These are phyloP conservation scores for Mollisia scopiformis DNA, from an alignment of 2,329 filamentous ascomycete species.

Conservation along the genomic window DNA sequence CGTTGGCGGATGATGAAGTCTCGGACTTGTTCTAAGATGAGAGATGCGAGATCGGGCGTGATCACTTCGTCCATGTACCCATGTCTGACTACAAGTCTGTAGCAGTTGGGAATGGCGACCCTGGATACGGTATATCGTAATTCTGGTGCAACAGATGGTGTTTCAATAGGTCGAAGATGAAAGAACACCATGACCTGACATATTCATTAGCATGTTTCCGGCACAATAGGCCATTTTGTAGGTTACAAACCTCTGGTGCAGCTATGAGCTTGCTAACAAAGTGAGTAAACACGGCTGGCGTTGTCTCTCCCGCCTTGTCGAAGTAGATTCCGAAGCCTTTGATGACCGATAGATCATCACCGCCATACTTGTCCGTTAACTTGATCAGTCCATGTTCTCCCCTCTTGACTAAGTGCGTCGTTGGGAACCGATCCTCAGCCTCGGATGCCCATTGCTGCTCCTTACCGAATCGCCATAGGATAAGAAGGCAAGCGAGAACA, in stretches of 20 bases:
- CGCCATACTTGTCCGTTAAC: constrained; percentile 44
- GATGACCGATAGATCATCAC: constrained; percentile 46
- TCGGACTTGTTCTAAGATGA: constrained; percentile 62
- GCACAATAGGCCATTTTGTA: neutral
- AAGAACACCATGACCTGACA: constrained; percentile 59
- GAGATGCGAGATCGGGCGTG: constrained; percentile 61
- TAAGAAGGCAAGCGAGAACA: constrained; percentile 64
- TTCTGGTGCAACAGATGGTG: constrained; percentile 53
- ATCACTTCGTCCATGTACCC: constrained; percentile 76
- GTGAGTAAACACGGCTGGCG: constrained; percentile 69
- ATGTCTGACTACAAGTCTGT: constrained; percentile 69
- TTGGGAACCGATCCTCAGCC: constrained; percentile 59
- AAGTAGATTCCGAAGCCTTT: constrained; percentile 74
- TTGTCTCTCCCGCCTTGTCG: constrained; percentile 71
- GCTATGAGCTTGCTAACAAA: constrained; percentile 74
- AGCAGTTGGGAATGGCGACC: constrained; percentile 59
- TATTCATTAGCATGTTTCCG: neutral
- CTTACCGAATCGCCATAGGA: constrained; percentile 79
- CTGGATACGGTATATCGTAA: constrained; percentile 48
- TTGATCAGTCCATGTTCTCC: constrained; percentile 41
- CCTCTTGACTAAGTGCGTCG: constrained; percentile 45
- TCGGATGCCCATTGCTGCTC: constrained; percentile 77
- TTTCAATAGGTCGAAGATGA: constrained; percentile 66
- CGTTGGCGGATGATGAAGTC: constrained; percentile 45
- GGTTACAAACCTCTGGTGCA: constrained; percentile 59